Percentiles rank a stretch among this genome's conserved stretches.
Evolutionary conservation across 2,329 filamentous ascomycete genomes (phyloP).

Genomic region (Talaromyces sp.): DNA sequence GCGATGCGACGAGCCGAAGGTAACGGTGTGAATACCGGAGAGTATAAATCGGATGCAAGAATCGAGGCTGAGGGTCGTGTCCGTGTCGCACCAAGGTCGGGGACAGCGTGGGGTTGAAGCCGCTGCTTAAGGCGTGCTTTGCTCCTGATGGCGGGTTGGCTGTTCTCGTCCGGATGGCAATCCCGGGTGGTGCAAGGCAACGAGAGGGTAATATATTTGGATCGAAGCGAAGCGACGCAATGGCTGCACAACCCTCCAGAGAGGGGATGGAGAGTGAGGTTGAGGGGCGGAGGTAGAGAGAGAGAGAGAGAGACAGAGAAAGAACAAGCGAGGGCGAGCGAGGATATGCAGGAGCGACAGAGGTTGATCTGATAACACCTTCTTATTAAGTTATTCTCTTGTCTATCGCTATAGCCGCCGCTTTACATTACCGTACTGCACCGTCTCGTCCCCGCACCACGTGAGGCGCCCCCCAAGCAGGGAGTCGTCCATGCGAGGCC

Average conservation of each 20-base stretch:
- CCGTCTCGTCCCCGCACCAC: conserved; percentile 9
- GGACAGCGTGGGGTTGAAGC: neutral
- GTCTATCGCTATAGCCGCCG: neutral
- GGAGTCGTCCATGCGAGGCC: neutral
- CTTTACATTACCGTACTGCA: neutral
- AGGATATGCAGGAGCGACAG: neutral
- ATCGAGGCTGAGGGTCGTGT: neutral
- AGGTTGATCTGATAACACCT: neutral
- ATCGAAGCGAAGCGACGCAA: neutral
- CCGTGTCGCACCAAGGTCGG: neutral
- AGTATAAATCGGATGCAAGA: neutral
- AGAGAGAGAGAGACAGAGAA: neutral
- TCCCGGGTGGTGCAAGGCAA: neutral
- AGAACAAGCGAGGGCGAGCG: neutral
- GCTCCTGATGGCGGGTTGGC: neutral
- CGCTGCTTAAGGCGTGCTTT: neutral
- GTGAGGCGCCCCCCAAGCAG: neutral
- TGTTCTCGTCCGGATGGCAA: neutral
- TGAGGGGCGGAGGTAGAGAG: neutral
- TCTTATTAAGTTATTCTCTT: neutral
- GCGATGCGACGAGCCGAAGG: neutral
- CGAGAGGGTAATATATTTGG: neutral
- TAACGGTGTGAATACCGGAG: neutral
- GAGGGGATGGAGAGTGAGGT: neutral
- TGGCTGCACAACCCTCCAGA: neutral